These are phyloP conservation scores for Monosporascus sp. DNA, from an alignment of 2,329 filamentous ascomycete genomes.

Conservation along the genomic window DNA sequence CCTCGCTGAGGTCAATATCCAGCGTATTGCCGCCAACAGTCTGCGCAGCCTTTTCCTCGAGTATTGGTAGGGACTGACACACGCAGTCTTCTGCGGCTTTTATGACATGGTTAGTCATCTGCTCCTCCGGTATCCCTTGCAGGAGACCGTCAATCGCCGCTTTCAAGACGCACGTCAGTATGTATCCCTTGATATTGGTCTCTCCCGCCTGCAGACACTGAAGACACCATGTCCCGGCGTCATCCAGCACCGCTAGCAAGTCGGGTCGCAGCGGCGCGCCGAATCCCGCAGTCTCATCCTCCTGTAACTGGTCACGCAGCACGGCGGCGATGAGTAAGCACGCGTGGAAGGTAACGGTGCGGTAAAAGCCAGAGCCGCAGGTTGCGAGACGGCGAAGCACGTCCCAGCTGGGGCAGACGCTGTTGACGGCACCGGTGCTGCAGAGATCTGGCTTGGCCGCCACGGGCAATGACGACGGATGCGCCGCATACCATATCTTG, in stretches of 20 bases:
- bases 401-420: slow-evolving; percentile 3
- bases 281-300: slow-evolving; percentile 29
- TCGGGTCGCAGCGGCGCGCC: slow-evolving; percentile 32
- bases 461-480: slow-evolving; percentile 17
- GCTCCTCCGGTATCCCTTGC: slow-evolving; percentile 26
- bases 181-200: slow-evolving; percentile 47
- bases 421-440: neutral
- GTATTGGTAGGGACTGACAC: slow-evolving; percentile 24
- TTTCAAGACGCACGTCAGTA: slow-evolving; percentile 33
- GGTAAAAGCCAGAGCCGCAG: slow-evolving; percentile 37
- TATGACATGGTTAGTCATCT: slow-evolving; percentile 29
- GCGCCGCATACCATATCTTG: slow-evolving; percentile 38
- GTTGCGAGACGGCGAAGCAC: slow-evolving; percentile 31
- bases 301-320: slow-evolving; percentile 31
- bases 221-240: slow-evolving; percentile 35
- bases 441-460: neutral
- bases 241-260: slow-evolving; percentile 33
- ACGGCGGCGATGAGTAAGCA: slow-evolving; percentile 32
- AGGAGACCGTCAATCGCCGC: slow-evolving; percentile 38
- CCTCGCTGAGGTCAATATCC: too few species aligned
- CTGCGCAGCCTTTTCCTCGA: slow-evolving; percentile 25
- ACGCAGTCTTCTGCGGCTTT: slow-evolving; percentile 30
- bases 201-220: slow-evolving; percentile 40
- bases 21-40: neutral
- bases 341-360: slow-evolving; percentile 26